Evolutionary conservation across 2,329 filamentous ascomycete genomes (phyloP).

Genomic region (Mariannaea sp.): DNA sequence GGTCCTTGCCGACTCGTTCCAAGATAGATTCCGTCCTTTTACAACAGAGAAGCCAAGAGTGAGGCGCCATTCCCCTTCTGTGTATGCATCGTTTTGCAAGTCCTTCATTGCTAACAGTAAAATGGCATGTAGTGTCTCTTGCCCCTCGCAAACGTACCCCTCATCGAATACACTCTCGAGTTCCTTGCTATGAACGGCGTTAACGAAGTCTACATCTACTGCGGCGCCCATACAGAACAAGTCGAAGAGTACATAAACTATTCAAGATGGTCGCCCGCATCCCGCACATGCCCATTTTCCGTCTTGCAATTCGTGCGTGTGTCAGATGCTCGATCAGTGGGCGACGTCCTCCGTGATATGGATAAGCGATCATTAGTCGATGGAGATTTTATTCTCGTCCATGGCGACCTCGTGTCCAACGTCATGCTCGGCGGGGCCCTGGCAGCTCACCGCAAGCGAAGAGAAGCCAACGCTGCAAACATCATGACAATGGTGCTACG

Average conservation of each 20-base stretch:
- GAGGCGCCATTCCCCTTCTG: slow-evolving; percentile 46
- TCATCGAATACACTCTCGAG: slow-evolving; percentile 97
- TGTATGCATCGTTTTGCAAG: too few species aligned
- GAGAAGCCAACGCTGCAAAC: slow-evolving; percentile 84
- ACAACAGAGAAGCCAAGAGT: slow-evolving; percentile 87
- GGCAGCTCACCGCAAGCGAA: slow-evolving; percentile 77
- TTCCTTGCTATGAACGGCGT: slow-evolving; percentile 95
- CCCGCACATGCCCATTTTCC: slow-evolving; percentile 69
- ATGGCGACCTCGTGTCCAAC: slow-evolving; percentile 91
- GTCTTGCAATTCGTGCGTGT: slow-evolving; percentile 85
- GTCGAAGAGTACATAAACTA: slow-evolving; percentile 84
- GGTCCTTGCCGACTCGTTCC: slow-evolving; percentile 93
- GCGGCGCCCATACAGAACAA: slow-evolving; percentile 82
- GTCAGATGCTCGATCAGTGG: slow-evolving; percentile 79
- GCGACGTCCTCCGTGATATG: slow-evolving; percentile 92
- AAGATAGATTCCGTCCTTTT: slow-evolving; percentile 88
- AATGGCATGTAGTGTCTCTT: slow-evolving; percentile 76
- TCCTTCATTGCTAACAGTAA: slow-evolving; percentile 27
- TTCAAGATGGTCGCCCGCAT: slow-evolving; percentile 71
- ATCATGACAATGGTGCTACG: slow-evolving; percentile 97
- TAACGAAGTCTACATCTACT: slow-evolving; percentile 93
- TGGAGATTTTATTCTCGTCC: slow-evolving; percentile 90
- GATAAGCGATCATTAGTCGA: slow-evolving; percentile 84
- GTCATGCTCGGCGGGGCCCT: slow-evolving; percentile 81
- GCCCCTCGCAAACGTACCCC: slow-evolving; percentile 87